Evolutionary conservation across 148 eudicot genomes (phyloP), one percentile per base, ranked within the genome.

Genomic region (Rhododendron williamsianum): DNA sequence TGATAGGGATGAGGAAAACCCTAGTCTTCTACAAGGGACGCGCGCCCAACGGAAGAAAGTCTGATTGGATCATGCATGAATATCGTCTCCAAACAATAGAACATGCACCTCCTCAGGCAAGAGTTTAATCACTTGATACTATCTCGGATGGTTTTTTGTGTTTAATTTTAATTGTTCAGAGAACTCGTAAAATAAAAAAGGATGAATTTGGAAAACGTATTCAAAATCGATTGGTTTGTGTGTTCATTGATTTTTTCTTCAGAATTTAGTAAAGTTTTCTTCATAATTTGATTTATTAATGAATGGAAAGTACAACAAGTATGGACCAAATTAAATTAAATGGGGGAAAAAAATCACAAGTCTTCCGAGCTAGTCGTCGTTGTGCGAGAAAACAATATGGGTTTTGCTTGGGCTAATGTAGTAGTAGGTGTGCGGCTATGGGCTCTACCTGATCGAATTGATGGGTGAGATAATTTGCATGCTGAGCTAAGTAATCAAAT

Each of bases 41-140:
- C 0, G 98, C 99, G 0, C 99, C 99, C 0, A 93, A 93, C 56
- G 99, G 99, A 15, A 82, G 90, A 72, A 96, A 93, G 87, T 84
- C 89, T 0, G 97, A 96, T 74, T 94, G 99, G 99, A 96, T 96
- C 83, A 96, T 96, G 94, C 99, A 96, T 76, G 99, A 96, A 67
- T 96, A 96, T 80, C 94, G 98, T 30, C 95, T 96, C n/a, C 98
- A 96, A 89, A 87, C 95, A 16, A 82, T 94, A 82, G 92, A 96
- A 65, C 90, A 90, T 78, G 94, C 89, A 77, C 95, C 94, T 58
- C 86, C 92, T 76, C 98, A 94, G 98, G 98, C 90, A 90, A 91
- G 85, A 91, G 85, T 82, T 63, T 18, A 1, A 6, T 6, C 19
- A 36, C 12, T 74, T 18, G n/a, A 2, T 16, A 6, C 3, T 10